A percentile compares a stretch with the other conserved stretches of the same genome.
Conservation (phyloP, 2,329 filamentous ascomycete species). For the Diaporthe caulivora region DNA sequence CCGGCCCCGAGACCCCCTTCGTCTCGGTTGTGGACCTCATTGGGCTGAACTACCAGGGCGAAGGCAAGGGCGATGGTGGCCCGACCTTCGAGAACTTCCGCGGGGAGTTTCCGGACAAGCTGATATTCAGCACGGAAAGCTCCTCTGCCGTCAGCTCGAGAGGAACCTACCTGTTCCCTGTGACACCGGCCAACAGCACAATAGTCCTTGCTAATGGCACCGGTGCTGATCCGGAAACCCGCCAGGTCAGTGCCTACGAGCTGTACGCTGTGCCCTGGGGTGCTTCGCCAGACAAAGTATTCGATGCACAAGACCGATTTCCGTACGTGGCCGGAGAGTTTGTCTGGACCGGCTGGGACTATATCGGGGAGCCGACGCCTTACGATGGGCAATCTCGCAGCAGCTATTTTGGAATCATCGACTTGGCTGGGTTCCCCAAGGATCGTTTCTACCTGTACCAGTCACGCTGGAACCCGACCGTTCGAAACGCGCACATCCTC, state of each 20-base stretch:
- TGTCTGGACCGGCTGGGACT: conserved; percentile 65
- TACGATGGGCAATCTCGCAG: conserved; percentile 59
- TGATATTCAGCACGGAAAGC: conserved; percentile 58
- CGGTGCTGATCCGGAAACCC: conserved; percentile 52
- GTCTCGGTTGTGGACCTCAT: conserved; percentile 58
- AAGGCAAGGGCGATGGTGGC: conserved; percentile 53
- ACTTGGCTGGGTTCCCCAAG: conserved; percentile 69
- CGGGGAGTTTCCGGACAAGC: conserved; percentile 58
- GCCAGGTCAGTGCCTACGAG: conserved; percentile 63
- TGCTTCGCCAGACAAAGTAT: conserved; percentile 66
- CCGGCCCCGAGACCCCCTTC: conserved; percentile 54
- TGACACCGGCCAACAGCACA: conserved; percentile 53
- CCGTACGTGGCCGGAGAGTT: conserved; percentile 66
- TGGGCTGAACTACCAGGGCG: conserved; percentile 67
- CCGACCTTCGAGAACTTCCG: conserved; percentile 57
- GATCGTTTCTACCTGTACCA: conserved; percentile 69
- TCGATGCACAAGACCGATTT: conserved; percentile 59
- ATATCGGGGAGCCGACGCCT: conserved; percentile 63
- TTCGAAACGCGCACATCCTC: conserved; percentile 63
- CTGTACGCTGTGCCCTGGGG: conserved; percentile 62
- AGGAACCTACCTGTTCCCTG: conserved; percentile 66
- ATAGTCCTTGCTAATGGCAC: conserved; percentile 50
- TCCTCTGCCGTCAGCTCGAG: conserved; percentile 61
- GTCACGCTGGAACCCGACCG: conserved; percentile 62
- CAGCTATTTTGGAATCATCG: conserved; percentile 69